Evolutionary conservation across 2,329 filamentous ascomycete species (phyloP), one percentile per base, ranked within the genome.

Genomic region (Fusarium sp.): DNA sequence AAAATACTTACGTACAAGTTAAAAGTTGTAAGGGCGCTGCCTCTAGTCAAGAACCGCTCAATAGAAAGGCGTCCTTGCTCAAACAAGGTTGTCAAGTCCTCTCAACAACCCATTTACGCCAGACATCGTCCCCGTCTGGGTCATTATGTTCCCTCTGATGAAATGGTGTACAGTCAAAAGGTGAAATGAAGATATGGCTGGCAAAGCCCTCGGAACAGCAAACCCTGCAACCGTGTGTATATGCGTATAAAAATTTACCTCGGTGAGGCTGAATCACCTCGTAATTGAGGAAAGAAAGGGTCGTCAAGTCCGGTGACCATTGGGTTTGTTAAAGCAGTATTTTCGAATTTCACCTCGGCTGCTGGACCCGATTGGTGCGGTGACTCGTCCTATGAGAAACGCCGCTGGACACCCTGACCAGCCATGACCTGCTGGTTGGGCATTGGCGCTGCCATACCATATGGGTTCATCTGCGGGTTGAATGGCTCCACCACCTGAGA

Each of bases 401-500:
- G 83, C 55, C 85, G 79, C 66, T 83, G 79, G 9, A 82, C 78
- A 51, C 78, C 78, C 68, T 85, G 83, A 32, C 82, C 82, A 38
- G 82, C 80, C 76, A 85, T 83, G 49, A 85, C 82, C 27, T 80
- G 78, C 66, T 85, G 82, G 56, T 78, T 79, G 5, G 78, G 70
- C 57, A 86, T 82, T 1, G 80, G 77, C 4, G 78, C 80, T 8
- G 76, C 80, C 83, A 87, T 85, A 38, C 80, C 82, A 63, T 87
- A 87, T 0, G 84, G 83, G 61, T 86, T 85, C 73, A 86, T 83
- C 65, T 84, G 82, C 0, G 79, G 75, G 53, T 82, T 82, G 62
- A 78, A 84, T 0, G 82, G 78, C 56, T 86, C 82, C 68, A 84
- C 82, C 13, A 80, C 76, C 64, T 83, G 82, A 41, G 84, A 81